These are phyloP conservation scores for Nyssa sinensis DNA, from an alignment of 148 eudicot species.

Conservation along the genomic window DNA sequence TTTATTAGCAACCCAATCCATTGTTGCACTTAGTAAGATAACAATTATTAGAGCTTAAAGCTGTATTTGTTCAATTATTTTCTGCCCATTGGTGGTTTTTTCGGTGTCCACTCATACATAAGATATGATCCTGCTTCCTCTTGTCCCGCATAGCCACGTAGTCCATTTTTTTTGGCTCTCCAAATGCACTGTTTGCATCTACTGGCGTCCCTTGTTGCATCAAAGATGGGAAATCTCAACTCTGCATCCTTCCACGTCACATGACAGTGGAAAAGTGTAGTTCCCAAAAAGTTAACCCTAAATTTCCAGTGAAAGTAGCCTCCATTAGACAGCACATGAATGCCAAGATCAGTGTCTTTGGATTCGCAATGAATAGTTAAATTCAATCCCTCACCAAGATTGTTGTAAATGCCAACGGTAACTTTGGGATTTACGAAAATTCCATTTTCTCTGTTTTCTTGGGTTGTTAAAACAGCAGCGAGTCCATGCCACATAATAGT, in stretches of 20 bases:
- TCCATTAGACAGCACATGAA: not conserved
- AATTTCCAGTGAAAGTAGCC: not conserved
- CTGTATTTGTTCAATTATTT: too few relatives aligned
- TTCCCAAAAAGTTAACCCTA: not conserved
- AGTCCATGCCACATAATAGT: too few relatives aligned
- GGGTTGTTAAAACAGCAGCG: too few relatives aligned
- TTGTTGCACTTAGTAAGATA: too few relatives aligned
- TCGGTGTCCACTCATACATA: too few relatives aligned
- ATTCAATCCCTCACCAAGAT: not conserved
- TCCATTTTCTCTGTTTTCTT: too few relatives aligned
- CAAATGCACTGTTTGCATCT: constrained; percentile 11
- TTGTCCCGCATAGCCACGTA: constrained; percentile 12
- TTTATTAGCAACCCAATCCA: too few relatives aligned
- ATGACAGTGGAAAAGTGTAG: constrained; percentile 3
- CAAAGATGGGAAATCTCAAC: not conserved
- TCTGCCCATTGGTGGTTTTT: too few relatives aligned
- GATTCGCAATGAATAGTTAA: not conserved
- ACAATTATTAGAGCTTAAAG: too few relatives aligned
- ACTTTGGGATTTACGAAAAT: too few relatives aligned
- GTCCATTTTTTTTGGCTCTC: constrained; percentile 7
- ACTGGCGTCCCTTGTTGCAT: constrained; percentile 13
- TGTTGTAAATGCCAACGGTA: not conserved
- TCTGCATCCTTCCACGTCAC: constrained; percentile 7
- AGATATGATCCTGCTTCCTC: too few relatives aligned
- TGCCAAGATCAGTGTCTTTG: constrained; percentile 9